Percentiles rank a stretch among this genome's conserved stretches.
Evolutionary conservation across 2,329 filamentous ascomycete genomes (phyloP).

Genomic region (Paecilomyces sp.): DNA sequence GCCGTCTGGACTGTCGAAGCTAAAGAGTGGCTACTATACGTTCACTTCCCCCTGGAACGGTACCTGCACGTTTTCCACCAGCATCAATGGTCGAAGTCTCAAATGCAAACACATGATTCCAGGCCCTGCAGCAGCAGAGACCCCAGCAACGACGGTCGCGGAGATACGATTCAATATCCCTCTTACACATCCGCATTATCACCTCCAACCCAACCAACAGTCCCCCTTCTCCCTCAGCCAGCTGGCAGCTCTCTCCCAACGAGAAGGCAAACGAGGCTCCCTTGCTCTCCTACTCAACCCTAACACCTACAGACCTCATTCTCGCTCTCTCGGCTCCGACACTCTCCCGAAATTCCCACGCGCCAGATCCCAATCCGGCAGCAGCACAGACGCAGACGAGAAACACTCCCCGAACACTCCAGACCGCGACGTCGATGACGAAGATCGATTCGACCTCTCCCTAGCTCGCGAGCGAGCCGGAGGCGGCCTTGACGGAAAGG

Average conservation of each 20-base stretch:
- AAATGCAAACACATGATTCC: slow-evolving; percentile 66
- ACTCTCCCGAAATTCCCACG: neutral
- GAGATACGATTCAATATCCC: slow-evolving; percentile 89
- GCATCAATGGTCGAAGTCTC: slow-evolving; percentile 65
- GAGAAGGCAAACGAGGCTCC: slow-evolving; percentile 18
- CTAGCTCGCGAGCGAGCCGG: slow-evolving; percentile 78
- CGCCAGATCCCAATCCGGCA: slow-evolving; percentile 15
- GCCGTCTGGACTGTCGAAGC: slow-evolving; percentile 13
- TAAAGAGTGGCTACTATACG: slow-evolving; percentile 51
- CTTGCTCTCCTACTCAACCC: slow-evolving; percentile 25
- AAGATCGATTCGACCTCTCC: slow-evolving; percentile 58
- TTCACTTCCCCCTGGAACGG: slow-evolving; percentile 85
- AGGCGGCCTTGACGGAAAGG: slow-evolving; percentile 75
- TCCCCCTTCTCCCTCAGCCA: slow-evolving; percentile 16
- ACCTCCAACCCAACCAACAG: slow-evolving; percentile 14
- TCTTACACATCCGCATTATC: slow-evolving; percentile 32
- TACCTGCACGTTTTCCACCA: slow-evolving; percentile 76
- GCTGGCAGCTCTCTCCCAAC: slow-evolving; percentile 4
- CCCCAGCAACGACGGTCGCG: slow-evolving; percentile 54
- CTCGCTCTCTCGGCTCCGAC: neutral
- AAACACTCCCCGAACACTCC: slow-evolving; percentile 19
- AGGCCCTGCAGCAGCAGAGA: slow-evolving; percentile 14
- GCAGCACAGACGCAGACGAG: slow-evolving; percentile 13
- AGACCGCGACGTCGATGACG: slow-evolving; percentile 20
- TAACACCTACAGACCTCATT: slow-evolving; percentile 17